Base-by-base conservation (phyloP, 2,329 filamentous ascomycete species). In the Exophiala spinifera region DNA sequence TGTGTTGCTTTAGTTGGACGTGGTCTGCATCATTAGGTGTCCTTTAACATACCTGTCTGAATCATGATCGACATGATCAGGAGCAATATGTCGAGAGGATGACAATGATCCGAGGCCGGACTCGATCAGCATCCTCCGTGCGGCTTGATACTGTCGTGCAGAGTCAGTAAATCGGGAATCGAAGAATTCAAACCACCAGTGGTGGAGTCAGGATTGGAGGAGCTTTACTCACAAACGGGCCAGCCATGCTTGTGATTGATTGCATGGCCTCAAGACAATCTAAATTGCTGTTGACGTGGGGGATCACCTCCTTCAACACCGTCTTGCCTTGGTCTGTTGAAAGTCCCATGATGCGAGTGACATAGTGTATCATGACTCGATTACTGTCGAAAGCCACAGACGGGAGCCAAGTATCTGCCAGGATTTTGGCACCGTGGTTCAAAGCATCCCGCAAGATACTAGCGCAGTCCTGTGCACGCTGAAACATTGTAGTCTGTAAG, bases 221-320 rank as follows among this genome's bases (percentile, higher is more conserved):
- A 13, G 11, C 3, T 15, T 8, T 15, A 46, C 25, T 46, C 25
- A 46, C 44, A 34, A 33, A 46, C 19, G 25, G 21, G 28, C 31
- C 44, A 4, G 44, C 44, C 44, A 46, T 46, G 25, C 21, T 33
- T 8, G 44, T 46, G 44, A 33, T 33, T 34, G 44, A 46, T 17
- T 31, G 21, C 44, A 46, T 46, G 34, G 36, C 17, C 17, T 39
- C 17, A n/a, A 39, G 36, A 19, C 36, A 39, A 19, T 39, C 36
- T 10, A 39, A 10, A 39, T 39, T 39, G 36, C 36, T 39, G n/a
- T 39, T n/a, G 36, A 39, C 17, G 36, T 39, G 36, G 6, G 36
- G 6, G 14, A 39, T 39, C 3, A 39, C 14, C 4, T 39, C 36
- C n/a, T n/a, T 39, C 6, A 39, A 2, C 7, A 19, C 17, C n/a